Conservation (phyloP, 2,329 filamentous ascomycete genomes). For the Stagonosporopsis rhizophila region DNA sequence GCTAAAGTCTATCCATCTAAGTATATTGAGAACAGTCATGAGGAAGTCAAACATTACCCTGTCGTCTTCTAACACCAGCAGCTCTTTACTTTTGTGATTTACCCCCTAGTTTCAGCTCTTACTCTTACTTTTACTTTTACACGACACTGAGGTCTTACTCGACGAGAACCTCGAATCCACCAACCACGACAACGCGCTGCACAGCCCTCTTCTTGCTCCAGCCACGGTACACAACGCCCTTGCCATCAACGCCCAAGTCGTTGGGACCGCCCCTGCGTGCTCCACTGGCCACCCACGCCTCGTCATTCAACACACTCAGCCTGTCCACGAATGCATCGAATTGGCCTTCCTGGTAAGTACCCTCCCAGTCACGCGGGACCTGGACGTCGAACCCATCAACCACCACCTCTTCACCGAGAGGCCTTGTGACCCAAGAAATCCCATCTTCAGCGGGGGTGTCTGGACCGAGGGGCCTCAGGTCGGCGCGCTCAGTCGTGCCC, state of each 20-base stretch:
- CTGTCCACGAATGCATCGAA: constrained; percentile 26
- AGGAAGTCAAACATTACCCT: not conserved
- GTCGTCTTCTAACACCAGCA: not conserved
- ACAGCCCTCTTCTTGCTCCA: constrained; percentile 18
- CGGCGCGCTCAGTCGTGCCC: constrained; percentile 34
- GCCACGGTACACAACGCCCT: constrained; percentile 30
- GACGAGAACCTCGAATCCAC: constrained; percentile 12
- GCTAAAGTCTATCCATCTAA: constrained; percentile 10
- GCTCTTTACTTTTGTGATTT: not conserved
- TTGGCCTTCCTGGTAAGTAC: constrained; percentile 28
- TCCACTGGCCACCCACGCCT: constrained; percentile 28
- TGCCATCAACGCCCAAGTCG: constrained; percentile 33
- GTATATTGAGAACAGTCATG: not conserved
- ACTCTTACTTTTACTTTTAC: no score
- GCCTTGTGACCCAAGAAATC: constrained; percentile 23
- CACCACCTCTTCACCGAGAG: constrained; percentile 37
- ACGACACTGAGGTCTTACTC: not conserved
- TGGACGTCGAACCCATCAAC: constrained; percentile 41
- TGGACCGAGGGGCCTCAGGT: constrained; percentile 33
- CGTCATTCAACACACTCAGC: constrained; percentile 27
- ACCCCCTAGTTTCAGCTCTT: not conserved
- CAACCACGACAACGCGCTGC: constrained; percentile 9
- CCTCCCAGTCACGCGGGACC: constrained; percentile 34
- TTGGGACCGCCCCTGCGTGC: constrained; percentile 19
- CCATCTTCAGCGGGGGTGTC: constrained; percentile 24